Percentiles rank a stretch among this genome's conserved stretches.
phyloP scores from a whole-genome alignment of 148 eudicot genomes.

The Heliamphora exappendiculata region DNA sequence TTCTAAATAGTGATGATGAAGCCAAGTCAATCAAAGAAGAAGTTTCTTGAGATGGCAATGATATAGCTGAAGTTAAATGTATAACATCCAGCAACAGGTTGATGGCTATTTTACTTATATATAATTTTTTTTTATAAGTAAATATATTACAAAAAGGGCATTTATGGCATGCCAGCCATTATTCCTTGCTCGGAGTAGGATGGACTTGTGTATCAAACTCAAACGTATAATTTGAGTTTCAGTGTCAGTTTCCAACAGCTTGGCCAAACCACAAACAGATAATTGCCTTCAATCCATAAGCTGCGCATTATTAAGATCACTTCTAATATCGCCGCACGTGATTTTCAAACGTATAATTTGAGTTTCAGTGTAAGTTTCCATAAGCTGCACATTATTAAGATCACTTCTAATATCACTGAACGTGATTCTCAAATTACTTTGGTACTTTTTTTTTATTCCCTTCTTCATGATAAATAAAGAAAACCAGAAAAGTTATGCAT shows the following conservation, averaged over 20 bases:
- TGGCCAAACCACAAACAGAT: background rate
- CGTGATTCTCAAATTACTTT: background rate
- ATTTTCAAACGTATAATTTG: too few species aligned
- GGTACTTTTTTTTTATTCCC: background rate
- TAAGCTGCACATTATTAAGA: background rate
- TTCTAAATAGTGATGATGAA: background rate
- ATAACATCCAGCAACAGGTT: background rate
- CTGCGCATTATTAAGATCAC: too few species aligned
- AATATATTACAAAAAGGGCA: too few species aligned
- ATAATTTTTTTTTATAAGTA: too few species aligned
- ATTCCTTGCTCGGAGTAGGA: background rate
- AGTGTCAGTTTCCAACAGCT: background rate
- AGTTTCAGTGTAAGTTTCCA: too few species aligned
- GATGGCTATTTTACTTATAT: background rate
- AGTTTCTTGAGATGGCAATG: background rate
- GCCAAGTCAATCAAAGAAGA: background rate
- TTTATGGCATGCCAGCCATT: too few species aligned
- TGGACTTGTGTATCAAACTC: background rate
- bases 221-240: background rate
- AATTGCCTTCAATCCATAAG: background rate
- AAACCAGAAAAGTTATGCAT: background rate
- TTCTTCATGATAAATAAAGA: constrained; percentile 5
- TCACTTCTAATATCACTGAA: background rate
- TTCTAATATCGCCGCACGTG: too few species aligned
- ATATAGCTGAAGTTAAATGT: background rate